phyloP scores from a whole-genome alignment of 805 yeast genomes.

The Candida gorgasii region DNA sequence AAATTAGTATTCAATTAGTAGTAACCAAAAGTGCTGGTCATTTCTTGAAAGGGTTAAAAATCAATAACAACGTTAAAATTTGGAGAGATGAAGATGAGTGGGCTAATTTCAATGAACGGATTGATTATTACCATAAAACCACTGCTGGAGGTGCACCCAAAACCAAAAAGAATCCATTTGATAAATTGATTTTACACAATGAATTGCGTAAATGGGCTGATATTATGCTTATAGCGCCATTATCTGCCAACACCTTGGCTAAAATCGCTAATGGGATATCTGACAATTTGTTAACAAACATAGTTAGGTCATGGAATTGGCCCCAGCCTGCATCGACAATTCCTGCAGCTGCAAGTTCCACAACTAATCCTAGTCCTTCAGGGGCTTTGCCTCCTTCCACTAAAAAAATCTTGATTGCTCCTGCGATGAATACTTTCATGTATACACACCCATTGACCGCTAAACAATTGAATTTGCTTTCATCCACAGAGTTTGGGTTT shows the following conservation, averaged over 20 bases:
- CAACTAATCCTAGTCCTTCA: conserved; percentile 4
- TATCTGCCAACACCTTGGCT: conserved; percentile 47
- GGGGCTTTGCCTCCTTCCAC: conserved; percentile 8
- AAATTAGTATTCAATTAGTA: conserved; percentile 80
- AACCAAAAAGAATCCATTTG: conserved; percentile 34
- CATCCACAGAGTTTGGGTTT: conserved; percentile 39
- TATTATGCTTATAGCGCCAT: conserved; percentile 46
- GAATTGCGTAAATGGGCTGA: conserved; percentile 51
- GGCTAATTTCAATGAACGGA: conserved; percentile 45
- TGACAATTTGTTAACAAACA: conserved; percentile 44
- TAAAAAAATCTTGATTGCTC: conserved; percentile 45
- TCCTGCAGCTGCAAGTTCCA: conserved; percentile 9
- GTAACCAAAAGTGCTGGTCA: conserved; percentile 85
- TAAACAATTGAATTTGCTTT: conserved; percentile 35
- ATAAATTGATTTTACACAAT: conserved; percentile 42
- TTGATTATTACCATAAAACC: conserved; percentile 18
- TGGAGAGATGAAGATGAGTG: conserved; percentile 97
- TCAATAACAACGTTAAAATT: conserved; percentile 69
- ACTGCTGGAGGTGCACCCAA: conserved; percentile 23
- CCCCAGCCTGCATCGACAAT: conserved; percentile 5
- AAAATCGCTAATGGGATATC: conserved; percentile 46
- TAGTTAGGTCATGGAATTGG: conserved; percentile 43
- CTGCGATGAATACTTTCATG: conserved; percentile 52
- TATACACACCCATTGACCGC: conserved; percentile 48
- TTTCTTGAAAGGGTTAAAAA: conserved; percentile 54